phyloP scores from a whole-genome alignment of 1,284 basidiomycete species.

The Athelia sp. region DNA sequence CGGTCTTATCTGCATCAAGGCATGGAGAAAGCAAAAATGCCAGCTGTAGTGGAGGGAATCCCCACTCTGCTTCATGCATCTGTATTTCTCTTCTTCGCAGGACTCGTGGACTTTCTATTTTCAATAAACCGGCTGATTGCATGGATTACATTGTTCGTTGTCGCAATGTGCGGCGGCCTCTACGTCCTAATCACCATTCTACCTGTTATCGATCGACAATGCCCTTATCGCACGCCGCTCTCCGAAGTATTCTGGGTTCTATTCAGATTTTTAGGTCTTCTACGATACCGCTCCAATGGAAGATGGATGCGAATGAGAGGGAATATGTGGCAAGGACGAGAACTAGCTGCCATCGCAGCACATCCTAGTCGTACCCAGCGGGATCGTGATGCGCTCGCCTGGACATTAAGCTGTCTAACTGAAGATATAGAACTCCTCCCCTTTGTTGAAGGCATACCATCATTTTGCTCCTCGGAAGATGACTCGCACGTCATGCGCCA shows the following conservation, averaged over 20 bases:
- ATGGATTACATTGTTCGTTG: slow-evolving; percentile 23
- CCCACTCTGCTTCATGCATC: slow-evolving; percentile 35
- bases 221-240: slow-evolving; percentile 33
- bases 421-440: slow-evolving; percentile 8
- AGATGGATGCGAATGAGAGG: not conserved
- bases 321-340: not conserved
- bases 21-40: slow-evolving; percentile 29
- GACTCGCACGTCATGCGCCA: not conserved
- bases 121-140: slow-evolving; percentile 26
- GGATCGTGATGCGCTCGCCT: slow-evolving; percentile 3
- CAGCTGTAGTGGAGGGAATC: slow-evolving; percentile 30
- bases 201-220: slow-evolving; percentile 27
- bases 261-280: no score
- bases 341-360: not conserved
- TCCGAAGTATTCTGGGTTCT: slow-evolving; percentile 25
- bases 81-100: slow-evolving; percentile 34
- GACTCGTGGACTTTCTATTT: slow-evolving; percentile 31
- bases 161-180: slow-evolving; percentile 20
- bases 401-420: slow-evolving; percentile 7
- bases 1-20: slow-evolving; percentile 31
- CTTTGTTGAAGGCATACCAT: slow-evolving; percentile 8
- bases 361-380: not conserved
- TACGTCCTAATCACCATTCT: slow-evolving; percentile 28
- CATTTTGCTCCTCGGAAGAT: not conserved
- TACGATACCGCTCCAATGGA: no score